Base-by-base conservation (phyloP, 1,139 yeast genomes). In the Yamadazyma diddensiae region DNA sequence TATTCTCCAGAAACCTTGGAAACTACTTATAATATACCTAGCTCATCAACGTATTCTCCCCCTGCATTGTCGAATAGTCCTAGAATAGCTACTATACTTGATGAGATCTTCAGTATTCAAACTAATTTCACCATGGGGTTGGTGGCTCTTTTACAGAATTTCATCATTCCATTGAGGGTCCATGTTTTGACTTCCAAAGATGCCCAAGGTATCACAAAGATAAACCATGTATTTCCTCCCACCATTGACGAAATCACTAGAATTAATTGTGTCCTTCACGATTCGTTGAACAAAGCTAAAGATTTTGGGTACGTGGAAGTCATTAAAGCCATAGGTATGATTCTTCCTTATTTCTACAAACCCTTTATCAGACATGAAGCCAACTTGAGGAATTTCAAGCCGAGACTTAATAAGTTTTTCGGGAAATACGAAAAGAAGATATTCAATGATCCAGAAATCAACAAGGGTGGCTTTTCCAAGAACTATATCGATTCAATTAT, bases 301-400 rank as follows among this genome's bases (percentile, higher is more conserved):
- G 76, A 80, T 0, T 76, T 57, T 50, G 96, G 96, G 3, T 78
- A 75, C 41, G 42, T 53, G n/a, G 96, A 90, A 53, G 68, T 86
- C 5, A 56, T 90, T 36, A 79, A 76, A 42, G 95, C 92, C 0
- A 73, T 92, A 50, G 92, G 87, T 2, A 70, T 76, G 40, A 79
- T 92, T 0, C 67, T 90, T 16, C 96, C 97, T 1, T 87, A 86
- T 54, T 88, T 88, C 53, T 90, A 86, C 61, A 85, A 87, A 51
- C 95, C 97, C 0, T 85, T 85, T 46, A 84, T 88, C 65, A 70
- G 97, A 39, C 97, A 90, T 54, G 95, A 88, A 56, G 96, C 97
- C 6, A 95, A 65, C 37, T 47, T 67, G 33, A 58, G 59, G 37
- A 46, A 50, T 24, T 68, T 66, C 34, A 45, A 55, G 15, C 20